Evolutionary conservation across 306 rosid genomes (phyloP).

Genomic region (Pachyrhizus erosus): DNA sequence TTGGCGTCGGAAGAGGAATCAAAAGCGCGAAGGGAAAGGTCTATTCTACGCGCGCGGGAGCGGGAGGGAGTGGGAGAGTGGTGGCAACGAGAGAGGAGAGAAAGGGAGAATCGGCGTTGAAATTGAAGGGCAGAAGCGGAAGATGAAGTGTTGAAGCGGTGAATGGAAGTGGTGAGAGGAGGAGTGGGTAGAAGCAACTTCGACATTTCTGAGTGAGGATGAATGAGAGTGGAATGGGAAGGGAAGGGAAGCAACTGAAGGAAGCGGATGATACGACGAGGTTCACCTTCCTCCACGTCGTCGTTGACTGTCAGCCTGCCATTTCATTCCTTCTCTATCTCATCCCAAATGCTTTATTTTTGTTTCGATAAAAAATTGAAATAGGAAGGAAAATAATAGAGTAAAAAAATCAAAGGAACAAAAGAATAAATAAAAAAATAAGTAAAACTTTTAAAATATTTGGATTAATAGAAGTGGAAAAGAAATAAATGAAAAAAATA

Average conservation of each 20-base stretch:
- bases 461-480: no score
- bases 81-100: conserved; percentile 31
- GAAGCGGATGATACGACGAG: background rate
- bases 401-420: no score
- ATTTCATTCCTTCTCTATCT: background rate
- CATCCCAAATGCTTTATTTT: no score
- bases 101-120: conserved; percentile 37
- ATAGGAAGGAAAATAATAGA: no score
- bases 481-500: no score
- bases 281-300: conserved; percentile 35
- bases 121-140: conserved; percentile 30
- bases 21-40: conserved; percentile 57
- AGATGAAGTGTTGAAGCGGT: conserved; percentile 18
- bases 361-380: no score
- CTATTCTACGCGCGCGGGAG: background rate
- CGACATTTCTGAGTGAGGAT: conserved; percentile 53
- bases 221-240: background rate
- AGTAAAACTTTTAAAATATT: no score
- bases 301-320: conserved; percentile 29
- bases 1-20: conserved; percentile 54
- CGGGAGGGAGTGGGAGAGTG: conserved; percentile 30
- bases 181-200: conserved; percentile 66
- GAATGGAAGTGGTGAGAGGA: conserved; percentile 47
- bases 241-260: background rate
- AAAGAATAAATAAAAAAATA: no score